Base-by-base conservation (phyloP, 352 stramenopile species). In the Pythium vanterpoolii region DNA sequence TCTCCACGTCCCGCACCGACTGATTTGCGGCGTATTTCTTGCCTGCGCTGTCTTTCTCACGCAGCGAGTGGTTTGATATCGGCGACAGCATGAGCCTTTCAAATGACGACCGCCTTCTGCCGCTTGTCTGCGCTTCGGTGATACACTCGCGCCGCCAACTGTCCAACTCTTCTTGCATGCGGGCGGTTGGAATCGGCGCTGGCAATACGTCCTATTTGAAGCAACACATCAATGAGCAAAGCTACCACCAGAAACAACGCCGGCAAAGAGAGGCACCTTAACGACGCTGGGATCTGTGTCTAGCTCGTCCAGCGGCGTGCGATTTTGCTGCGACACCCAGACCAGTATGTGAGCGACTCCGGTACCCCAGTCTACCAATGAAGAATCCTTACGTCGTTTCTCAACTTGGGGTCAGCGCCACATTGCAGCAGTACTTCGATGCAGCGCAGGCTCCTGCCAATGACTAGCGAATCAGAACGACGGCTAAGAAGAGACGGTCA, bases 221-320 rank as follows among this genome's bases (percentile, higher is more conserved):
- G 2, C 46, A 26, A 50, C 18, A n/a, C 11, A 4, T 24, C n/a
- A 21, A n/a, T 33, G 3, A 34, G 9, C 5, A 30, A 6, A 49
- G 34, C 13, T 16, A 21, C 34, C 11, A 13, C 11, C 31, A 11
- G 31, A 6, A 36, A 36, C 6, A 11, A 6, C 6, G 31, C 6
- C 45, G 11, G 21, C 5, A 27, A 11, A n/a, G 7, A 13, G 9
- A 28, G 40, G 23, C 39, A 89, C 79, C 56, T 64, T 74, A 34
- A 67, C 56, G n/a, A 57, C 55, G 36, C 50, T 52, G 3, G 66
- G 49, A 13, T 58, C 51, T 0, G 66, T 59, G 54, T 90, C 72
- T 11, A 89, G 64, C 46, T 87, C 81, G 53, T 89, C 78, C 0
- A 90, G 60, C 5, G 81, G 76, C 23, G 78, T 90, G 5, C 69